These are phyloP conservation scores for Casuarina equisetifolia DNA, from an alignment of 306 rosid species.

Conservation along the genomic window DNA sequence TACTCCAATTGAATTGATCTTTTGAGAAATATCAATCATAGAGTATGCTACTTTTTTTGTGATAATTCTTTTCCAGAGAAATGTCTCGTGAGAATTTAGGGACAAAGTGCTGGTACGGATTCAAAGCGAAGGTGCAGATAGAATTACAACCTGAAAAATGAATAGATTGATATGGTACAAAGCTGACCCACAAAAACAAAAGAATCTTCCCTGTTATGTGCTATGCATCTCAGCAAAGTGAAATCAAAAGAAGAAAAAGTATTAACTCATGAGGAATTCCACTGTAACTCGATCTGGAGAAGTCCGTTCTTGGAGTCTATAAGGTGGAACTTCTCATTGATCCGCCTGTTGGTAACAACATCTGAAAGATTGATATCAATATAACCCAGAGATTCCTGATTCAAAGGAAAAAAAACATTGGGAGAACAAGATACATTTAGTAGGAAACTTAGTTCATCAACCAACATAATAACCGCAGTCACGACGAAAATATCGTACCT, in stretches of 20 bases:
- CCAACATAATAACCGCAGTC: background rate
- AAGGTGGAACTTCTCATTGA: slow-evolving; percentile 78
- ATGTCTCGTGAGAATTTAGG: background rate
- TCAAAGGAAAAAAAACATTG: background rate
- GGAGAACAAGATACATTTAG: background rate
- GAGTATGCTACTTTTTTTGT: too few relatives aligned
- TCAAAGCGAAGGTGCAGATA: background rate
- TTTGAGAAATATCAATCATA: too few relatives aligned
- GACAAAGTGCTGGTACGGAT: background rate
- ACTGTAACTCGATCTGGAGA: slow-evolving; percentile 79
- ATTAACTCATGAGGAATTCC: slow-evolving; percentile 58
- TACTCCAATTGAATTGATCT: too few relatives aligned
- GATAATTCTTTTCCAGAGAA: background rate
- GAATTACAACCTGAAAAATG: background rate
- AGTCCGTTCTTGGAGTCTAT: slow-evolving; percentile 93
- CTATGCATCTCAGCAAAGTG: slow-evolving; percentile 5
- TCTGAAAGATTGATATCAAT: slow-evolving; percentile 62
- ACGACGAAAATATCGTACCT: slow-evolving; percentile 43
- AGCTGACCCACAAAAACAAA: background rate
- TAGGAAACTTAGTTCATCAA: background rate
- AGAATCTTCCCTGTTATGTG: background rate
- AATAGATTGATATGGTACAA: background rate
- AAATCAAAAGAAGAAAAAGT: background rate
- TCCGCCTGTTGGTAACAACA: slow-evolving; percentile 70
- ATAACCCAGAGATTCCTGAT: slow-evolving; percentile 81